Percentiles rank a stretch among this genome's conserved stretches.
Evolutionary conservation across 2,329 filamentous ascomycete species (phyloP).

Genomic region (Ophiostoma ulmi): DNA sequence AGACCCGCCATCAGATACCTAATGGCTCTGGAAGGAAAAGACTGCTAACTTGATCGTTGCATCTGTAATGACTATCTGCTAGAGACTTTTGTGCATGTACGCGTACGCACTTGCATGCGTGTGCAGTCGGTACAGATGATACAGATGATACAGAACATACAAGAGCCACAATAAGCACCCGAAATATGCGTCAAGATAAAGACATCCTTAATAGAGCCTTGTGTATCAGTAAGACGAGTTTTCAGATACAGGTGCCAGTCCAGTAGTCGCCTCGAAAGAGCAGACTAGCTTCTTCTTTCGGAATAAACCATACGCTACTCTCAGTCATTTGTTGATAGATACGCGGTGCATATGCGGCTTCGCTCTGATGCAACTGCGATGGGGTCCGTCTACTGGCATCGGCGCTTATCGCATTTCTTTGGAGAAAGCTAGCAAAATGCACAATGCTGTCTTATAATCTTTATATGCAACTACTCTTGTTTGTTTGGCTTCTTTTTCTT

Average conservation of each 20-base stretch:
- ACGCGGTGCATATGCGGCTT: background rate
- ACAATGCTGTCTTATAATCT: background rate
- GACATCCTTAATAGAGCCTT: background rate
- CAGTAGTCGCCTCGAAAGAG: background rate
- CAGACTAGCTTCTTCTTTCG: background rate
- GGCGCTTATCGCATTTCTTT: background rate
- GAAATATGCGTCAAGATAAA: background rate
- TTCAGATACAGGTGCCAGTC: background rate
- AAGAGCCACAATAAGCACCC: background rate
- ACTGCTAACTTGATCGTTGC: background rate
- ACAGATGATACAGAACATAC: background rate
- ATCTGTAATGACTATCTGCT: background rate
- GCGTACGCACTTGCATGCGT: background rate
- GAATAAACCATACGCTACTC: background rate
- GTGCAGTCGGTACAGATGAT: background rate
- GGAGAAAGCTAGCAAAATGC: background rate
- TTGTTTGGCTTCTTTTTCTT: background rate
- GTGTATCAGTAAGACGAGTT: background rate
- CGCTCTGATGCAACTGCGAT: background rate
- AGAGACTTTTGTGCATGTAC: background rate
- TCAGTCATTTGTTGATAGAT: background rate
- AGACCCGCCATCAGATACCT: background rate
- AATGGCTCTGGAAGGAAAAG: conserved; percentile 4
- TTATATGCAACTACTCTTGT: background rate
- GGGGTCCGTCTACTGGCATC: background rate